Percentiles rank a stretch among this genome's conserved stretches.
Evolutionary conservation across 352 stramenopile genomes (phyloP).

Genomic region (Globisporangium middletonii): DNA sequence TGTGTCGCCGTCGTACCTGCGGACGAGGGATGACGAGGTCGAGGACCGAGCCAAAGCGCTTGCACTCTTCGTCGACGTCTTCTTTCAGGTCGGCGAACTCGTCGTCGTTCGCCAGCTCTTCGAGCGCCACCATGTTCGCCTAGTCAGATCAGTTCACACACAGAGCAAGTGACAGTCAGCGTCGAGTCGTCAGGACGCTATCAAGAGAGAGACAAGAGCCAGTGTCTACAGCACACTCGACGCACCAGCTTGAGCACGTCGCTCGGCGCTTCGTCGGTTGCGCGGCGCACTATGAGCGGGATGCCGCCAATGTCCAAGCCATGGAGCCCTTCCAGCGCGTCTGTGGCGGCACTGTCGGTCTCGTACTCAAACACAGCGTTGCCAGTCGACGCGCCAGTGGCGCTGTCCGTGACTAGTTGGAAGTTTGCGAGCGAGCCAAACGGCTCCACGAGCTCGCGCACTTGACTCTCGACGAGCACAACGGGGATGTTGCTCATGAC

Average conservation of each 20-base stretch:
- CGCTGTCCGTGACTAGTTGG: constrained; percentile 47
- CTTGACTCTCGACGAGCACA: constrained; percentile 68
- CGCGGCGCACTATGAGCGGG: constrained; percentile 51
- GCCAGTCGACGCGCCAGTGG: constrained; percentile 43
- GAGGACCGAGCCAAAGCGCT: constrained; percentile 71
- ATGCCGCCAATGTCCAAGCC: constrained; percentile 74
- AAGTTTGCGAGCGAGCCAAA: constrained; percentile 75
- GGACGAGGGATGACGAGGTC: constrained; percentile 74
- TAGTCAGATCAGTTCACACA: constrained; percentile 16
- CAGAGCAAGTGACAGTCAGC: neutral
- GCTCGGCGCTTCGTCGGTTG: constrained; percentile 33
- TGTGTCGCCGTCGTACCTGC: constrained; percentile 69
- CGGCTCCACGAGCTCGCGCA: constrained; percentile 80
- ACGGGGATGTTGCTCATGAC: constrained; percentile 83
- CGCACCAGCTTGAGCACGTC: constrained; percentile 72
- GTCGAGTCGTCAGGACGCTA: neutral
- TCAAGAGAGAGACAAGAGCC: neutral
- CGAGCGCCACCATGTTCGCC: constrained; percentile 82
- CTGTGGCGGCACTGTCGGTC: constrained; percentile 42
- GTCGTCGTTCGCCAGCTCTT: constrained; percentile 82
- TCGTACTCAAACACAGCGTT: constrained; percentile 82
- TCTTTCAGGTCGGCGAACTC: constrained; percentile 85
- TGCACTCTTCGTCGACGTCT: constrained; percentile 88
- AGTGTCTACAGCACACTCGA: neutral
- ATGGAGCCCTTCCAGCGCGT: constrained; percentile 67